A percentile compares a stretch with the other conserved stretches of the same genome.
These are phyloP conservation scores for Solanum chmielewskii DNA, from an alignment of 257 asterid genomes.

Conservation along the genomic window DNA sequence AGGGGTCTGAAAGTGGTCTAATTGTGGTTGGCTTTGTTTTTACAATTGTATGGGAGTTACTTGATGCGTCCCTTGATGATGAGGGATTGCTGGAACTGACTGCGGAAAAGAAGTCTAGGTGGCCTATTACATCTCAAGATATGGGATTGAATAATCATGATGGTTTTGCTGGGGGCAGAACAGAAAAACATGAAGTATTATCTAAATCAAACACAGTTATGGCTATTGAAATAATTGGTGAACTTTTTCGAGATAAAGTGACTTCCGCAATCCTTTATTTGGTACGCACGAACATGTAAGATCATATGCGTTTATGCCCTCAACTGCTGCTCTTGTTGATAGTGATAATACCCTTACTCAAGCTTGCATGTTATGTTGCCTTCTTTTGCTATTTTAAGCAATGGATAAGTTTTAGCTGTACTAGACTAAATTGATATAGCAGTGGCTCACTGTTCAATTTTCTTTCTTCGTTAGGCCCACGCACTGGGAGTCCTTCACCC, in stretches of 20 bases:
- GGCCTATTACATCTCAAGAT: conserved; percentile 57
- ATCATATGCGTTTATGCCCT: conserved; percentile 10
- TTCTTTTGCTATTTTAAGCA: not conserved
- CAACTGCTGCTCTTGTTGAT: not conserved
- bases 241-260: conserved; percentile 50
- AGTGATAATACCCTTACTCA: not conserved
- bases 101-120: conserved; percentile 69
- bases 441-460: not conserved
- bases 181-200: conserved; percentile 55
- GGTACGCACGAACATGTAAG: conserved; percentile 87
- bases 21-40: conserved; percentile 58
- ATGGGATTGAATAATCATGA: conserved; percentile 67
- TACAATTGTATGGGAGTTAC: conserved; percentile 70
- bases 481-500: conserved; percentile 63
- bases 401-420: not conserved
- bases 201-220: conserved; percentile 56
- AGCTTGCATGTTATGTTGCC: not conserved
- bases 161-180: conserved; percentile 44
- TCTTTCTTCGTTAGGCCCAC: conserved; percentile 44
- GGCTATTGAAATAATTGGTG: conserved; percentile 85
- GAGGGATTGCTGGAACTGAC: conserved; percentile 73
- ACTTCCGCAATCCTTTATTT: conserved; percentile 66
- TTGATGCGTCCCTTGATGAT: conserved; percentile 94
- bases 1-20: conserved; percentile 68
- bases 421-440: not conserved